Evolutionary conservation across 2,329 filamentous ascomycete genomes (phyloP).

Genomic region (Fusarium sp.): DNA sequence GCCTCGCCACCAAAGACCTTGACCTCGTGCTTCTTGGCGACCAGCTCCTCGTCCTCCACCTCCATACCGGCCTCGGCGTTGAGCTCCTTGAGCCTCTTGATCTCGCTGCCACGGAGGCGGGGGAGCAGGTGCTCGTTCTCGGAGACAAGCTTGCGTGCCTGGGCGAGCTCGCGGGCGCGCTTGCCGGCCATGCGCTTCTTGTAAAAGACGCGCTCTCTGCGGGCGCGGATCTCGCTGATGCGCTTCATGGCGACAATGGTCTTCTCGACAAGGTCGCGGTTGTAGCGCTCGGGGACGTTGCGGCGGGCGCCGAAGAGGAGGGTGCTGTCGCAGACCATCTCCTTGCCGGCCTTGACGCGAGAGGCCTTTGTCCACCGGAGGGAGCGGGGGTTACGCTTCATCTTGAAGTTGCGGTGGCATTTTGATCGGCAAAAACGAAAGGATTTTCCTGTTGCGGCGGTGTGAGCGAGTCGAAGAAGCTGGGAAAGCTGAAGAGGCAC

Average conservation of each 20-base stretch:
- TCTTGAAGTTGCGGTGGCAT: constrained; percentile 73
- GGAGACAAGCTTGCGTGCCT: constrained; percentile 87
- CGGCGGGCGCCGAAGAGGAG: constrained; percentile 92
- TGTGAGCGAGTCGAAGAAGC: neutral
- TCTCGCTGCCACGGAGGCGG: constrained; percentile 73
- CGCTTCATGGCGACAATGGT: constrained; percentile 94
- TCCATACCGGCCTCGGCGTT: neutral
- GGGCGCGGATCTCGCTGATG: constrained; percentile 84
- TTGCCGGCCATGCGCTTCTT: constrained; percentile 94
- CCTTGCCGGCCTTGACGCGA: constrained; percentile 82
- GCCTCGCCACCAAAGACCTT: neutral
- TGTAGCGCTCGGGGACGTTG: constrained; percentile 95
- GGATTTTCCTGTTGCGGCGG: constrained; percentile 14
- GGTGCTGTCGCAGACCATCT: constrained; percentile 93
- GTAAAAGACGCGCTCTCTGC: constrained; percentile 92
- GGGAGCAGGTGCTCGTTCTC: constrained; percentile 94
- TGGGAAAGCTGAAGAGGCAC: neutral
- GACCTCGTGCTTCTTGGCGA: neutral
- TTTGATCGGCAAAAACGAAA: neutral
- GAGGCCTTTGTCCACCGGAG: constrained; percentile 97
- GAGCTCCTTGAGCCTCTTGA: neutral
- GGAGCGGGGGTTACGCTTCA: constrained; percentile 98
- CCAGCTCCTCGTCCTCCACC: neutral
- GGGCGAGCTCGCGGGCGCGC: constrained; percentile 81
- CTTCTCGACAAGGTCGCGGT: constrained; percentile 88